Evolutionary conservation across 2,329 filamentous ascomycete species (phyloP).

Genomic region (Magnaporthales sp.): DNA sequence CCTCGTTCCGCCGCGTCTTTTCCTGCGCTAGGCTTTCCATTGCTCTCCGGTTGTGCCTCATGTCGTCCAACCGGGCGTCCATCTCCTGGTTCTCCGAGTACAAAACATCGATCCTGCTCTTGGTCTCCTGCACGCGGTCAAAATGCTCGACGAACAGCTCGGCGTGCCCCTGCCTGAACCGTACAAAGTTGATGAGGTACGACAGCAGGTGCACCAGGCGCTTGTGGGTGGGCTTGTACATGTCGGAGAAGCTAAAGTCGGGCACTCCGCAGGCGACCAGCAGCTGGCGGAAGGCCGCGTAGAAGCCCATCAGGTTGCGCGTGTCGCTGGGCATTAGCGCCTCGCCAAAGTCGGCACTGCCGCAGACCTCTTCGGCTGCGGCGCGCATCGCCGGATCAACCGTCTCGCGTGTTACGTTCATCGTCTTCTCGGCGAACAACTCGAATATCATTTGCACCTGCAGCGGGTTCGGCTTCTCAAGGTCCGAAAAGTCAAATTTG

Average conservation of each 20-base stretch:
- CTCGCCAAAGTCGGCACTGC: conserved; percentile 67
- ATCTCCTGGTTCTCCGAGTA: conserved; percentile 83
- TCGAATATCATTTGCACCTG: conserved; percentile 98
- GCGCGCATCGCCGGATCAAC: conserved; percentile 94
- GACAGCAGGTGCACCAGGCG: conserved; percentile 92
- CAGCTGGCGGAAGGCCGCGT: conserved; percentile 70
- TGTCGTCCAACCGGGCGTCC: conserved; percentile 68
- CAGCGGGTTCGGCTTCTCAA: conserved; percentile 87
- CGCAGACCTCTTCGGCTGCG: conserved; percentile 78
- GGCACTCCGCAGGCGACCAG: conserved; percentile 82
- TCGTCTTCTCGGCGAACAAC: conserved; percentile 89
- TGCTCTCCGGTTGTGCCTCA: conserved; percentile 68
- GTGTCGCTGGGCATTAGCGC: conserved; percentile 74
- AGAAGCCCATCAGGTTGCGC: conserved; percentile 93
- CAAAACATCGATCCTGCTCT: conserved; percentile 77
- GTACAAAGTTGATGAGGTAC: conserved; percentile 97
- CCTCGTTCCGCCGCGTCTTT: conserved; percentile 78
- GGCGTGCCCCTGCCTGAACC: conserved; percentile 91
- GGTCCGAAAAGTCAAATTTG: conserved; percentile 75
- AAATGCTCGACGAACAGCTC: conserved; percentile 85
- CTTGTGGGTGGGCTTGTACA: conserved; percentile 84
- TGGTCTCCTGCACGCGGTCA: conserved; percentile 81
- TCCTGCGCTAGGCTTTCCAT: conserved; percentile 77
- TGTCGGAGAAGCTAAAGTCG: conserved; percentile 87
- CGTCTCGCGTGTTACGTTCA: conserved; percentile 87